Evolutionary conservation across 2,329 filamentous ascomycete species (phyloP), one percentile per base, ranked within the genome.

Genomic region (Phialophora chinensis): DNA sequence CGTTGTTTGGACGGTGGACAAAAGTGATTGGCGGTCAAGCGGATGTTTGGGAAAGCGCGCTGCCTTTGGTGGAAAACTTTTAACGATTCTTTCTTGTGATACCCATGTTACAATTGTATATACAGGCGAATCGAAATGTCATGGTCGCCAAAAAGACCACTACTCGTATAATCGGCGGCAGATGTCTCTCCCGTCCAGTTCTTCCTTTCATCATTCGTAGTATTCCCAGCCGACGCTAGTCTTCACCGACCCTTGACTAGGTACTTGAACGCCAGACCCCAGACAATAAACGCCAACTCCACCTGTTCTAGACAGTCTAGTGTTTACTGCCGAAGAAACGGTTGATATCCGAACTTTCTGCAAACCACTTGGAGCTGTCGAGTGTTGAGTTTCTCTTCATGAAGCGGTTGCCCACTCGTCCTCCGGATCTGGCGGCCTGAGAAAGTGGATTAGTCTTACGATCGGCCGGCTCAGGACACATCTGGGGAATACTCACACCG

Each of bases 331-430:
- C 60, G 31, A 68, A 33, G 27, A 60, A 31, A 11, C 60, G 58
- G 49, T 56, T 68, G 56, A 60, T 54, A 14, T 69, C 65, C 10
- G 62, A 50, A 5, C 69, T 63, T 52, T 71, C 69, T 7, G 60
- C 17, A 42, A 71, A 68, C 67, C 67, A 71, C 52, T 71, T 71
- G 60, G 60, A 59, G 44, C 61, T 64, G 63, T 71, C 65, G 25
- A 71, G 69, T 8, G 47, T 66, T 14, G 47, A 38, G 56, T 69
- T 65, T 29, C 57, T 61, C 56, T 63, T 66, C 31, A 33, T 31
- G 63, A 56, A 71, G 27, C 69, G 67, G 56, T 44, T 66, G 62
- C 62, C 62, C 29, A 69, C 52, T 47, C 69, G 62, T 35, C 60
- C 55, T 23, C 65, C 65, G 17, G 69, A 71, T 67, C 63, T 44